phyloP scores from a whole-genome alignment of 2,329 filamentous ascomycete genomes.

The Rhynchosporium graminicola region DNA sequence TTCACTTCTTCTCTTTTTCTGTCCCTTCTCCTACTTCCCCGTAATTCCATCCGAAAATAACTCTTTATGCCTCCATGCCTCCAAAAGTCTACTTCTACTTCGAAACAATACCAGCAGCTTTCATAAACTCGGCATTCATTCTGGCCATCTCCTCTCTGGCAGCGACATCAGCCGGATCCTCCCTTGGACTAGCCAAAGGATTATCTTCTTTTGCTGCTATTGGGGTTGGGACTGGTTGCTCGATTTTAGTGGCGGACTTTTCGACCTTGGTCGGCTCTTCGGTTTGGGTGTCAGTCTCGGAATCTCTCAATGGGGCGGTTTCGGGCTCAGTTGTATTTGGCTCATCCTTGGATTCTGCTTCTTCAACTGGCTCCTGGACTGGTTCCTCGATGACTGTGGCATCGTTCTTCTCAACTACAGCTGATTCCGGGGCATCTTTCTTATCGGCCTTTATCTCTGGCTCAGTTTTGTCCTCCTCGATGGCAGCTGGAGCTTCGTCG shows the following conservation, averaged over 20 bases:
- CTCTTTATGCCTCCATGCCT: background rate
- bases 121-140: constrained; percentile 19
- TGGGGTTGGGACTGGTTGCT: constrained; percentile 9
- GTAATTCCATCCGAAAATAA: background rate
- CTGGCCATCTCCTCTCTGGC: constrained; percentile 17
- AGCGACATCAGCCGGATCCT: constrained; percentile 14
- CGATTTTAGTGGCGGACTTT: constrained; percentile 16
- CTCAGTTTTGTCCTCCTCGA: constrained; percentile 18
- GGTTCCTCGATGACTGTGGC: constrained; percentile 4
- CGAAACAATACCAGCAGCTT: constrained; percentile 3
- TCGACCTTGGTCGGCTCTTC: background rate
- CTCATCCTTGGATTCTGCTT: background rate
- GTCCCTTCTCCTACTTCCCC: background rate
- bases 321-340: background rate
- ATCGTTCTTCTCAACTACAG: constrained; percentile 13
- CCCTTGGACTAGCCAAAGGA: background rate
- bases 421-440: background rate
- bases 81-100: constrained; percentile 8
- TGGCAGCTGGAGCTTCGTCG: constrained; percentile 24
- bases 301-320: background rate
- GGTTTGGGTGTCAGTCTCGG: background rate
- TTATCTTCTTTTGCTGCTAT: constrained; percentile 4
- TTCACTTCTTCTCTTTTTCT: background rate
- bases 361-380: background rate
- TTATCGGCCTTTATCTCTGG: constrained; percentile 16